Conservation (phyloP, 352 stramenopile genomes). For the Thalassiosira pacifica region DNA sequence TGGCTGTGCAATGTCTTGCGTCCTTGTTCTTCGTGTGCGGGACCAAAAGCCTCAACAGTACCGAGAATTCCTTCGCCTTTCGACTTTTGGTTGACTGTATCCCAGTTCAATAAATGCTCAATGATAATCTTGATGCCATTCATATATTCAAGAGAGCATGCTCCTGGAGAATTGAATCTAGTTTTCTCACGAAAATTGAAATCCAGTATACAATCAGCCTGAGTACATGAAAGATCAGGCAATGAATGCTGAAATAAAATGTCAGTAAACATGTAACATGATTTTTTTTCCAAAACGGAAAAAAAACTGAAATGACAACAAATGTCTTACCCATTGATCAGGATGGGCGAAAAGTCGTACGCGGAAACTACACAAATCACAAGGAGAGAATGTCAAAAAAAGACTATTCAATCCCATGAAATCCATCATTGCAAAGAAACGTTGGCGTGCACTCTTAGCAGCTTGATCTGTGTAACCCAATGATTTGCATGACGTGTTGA, state of each 20-base stretch:
- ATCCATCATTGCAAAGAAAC: neutral
- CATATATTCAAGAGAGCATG: constrained; percentile 33
- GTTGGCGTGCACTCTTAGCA: neutral
- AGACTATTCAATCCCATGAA: neutral
- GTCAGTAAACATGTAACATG: neutral
- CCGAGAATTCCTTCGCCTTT: constrained; percentile 27
- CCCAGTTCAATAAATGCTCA: constrained; percentile 18
- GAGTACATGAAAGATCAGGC: neutral
- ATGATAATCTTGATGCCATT: constrained; percentile 28
- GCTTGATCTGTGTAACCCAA: constrained; percentile 1
- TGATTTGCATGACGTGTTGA: constrained; percentile 12
- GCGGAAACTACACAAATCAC: constrained; percentile 1
- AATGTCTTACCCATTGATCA: neutral
- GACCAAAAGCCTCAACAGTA: constrained; percentile 5
- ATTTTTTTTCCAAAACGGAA: no score
- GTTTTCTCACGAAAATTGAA: constrained; percentile 20
- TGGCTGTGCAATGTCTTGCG: constrained; percentile 26
- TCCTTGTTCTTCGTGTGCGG: constrained; percentile 36
- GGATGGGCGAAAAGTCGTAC: neutral
- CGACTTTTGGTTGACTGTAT: constrained; percentile 15
- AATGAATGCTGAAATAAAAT: constrained; percentile 19
- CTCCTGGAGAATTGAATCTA: constrained; percentile 28
- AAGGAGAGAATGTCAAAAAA: neutral
- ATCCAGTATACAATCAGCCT: constrained; percentile 7
- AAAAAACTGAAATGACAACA: neutral